Evolutionary conservation across 345 rosid genomes (phyloP), one percentile per base, ranked within the genome.

Genomic region (Hibiscus mutabilis): DNA sequence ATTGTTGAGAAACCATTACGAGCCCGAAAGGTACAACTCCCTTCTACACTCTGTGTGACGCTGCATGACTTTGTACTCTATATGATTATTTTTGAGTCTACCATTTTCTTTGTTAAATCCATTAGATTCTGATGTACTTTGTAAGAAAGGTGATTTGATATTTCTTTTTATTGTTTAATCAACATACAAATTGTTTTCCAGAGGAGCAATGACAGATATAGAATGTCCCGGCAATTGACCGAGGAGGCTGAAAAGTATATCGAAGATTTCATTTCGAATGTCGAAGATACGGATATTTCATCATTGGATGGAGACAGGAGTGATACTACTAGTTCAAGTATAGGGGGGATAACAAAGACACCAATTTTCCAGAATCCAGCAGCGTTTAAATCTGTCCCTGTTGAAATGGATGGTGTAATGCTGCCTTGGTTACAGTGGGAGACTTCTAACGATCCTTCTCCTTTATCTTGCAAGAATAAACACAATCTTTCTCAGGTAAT

Each of bases 351-450:
- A 44, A 27, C 40, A 19, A 89, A 84, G 83, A 66, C 78, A 8
- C 83, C 79, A 69, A 80, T 69, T 75, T 79, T 75, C 70, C 85
- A 80, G 35, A 83, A 79, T 64, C 73, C 88, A 5, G 73, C 78
- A 13, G 19, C 78, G 18, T 63, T 81, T 56, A 82, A 77, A 71
- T 76, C 85, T 70, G 61, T 40, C 46, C 83, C 92, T 61, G 82
- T 77, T 13, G 90, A 92, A 76, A 89, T 89, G 93, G 99, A 95
- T 13, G 99, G 99, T 33, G 87, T 92, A 63, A 85, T 80, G 49
- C 79, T 95, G 66, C 99, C 99, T 22, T 95, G 99, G 98, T 80
- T 95, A 78, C 85, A 89, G 69, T 95, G 98, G 99, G 99, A 95
- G 71, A 84, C 96, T 73, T 83, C 87, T 70, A 83, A 82, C n/a